phyloP scores from a whole-genome alignment of 345 rosid species.

The Clausena lansium region DNA sequence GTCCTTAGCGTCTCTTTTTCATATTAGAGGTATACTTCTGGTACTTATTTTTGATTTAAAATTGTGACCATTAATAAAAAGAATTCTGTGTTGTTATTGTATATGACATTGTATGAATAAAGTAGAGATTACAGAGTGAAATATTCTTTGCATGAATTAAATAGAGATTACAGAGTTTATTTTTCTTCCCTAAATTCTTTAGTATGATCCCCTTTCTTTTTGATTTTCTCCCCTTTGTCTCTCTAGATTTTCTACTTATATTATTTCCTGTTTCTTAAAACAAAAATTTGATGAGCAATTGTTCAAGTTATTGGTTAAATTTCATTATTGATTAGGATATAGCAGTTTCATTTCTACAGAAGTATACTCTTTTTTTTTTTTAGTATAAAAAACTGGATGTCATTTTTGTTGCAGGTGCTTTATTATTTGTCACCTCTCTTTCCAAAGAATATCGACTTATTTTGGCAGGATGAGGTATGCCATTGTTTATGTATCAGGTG shows the following conservation, averaged over 20 bases:
- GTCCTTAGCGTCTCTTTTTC: background rate
- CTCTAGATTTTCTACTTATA: background rate
- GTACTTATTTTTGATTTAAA: background rate
- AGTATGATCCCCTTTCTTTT: background rate
- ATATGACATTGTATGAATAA: background rate
- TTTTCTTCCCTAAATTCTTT: background rate
- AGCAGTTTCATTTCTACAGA: background rate
- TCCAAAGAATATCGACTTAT: conserved; percentile 79
- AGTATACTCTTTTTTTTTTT: background rate
- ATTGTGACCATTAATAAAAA: background rate
- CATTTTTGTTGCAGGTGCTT: conserved; percentile 66
- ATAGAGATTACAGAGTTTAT: background rate
- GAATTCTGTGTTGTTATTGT: background rate
- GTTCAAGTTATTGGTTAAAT: background rate
- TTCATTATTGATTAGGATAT: background rate
- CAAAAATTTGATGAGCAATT: background rate
- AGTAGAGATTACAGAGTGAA: background rate
- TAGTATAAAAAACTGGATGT: background rate
- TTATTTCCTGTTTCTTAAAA: background rate
- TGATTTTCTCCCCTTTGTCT: background rate
- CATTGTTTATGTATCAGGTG: conserved; percentile 23
- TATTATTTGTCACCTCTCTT: conserved; percentile 87
- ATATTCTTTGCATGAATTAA: background rate
- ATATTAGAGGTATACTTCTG: background rate
- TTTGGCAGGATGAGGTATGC: conserved; percentile 99